These are phyloP conservation scores for Catharanthus roseus DNA, from an alignment of 257 asterid species.

Conservation along the genomic window DNA sequence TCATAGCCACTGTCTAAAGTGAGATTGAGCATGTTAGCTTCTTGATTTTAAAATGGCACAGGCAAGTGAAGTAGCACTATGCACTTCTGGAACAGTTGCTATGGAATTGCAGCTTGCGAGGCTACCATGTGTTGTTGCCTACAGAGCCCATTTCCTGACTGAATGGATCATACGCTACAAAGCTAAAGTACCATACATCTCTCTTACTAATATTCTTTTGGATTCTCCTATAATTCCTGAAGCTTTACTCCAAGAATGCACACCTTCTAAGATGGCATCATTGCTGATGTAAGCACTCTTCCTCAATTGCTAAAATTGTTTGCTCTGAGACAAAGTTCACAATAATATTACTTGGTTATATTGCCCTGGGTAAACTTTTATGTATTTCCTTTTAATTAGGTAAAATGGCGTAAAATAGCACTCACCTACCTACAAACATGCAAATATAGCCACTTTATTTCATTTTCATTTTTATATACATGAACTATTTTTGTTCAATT, in stretches of 20 bases:
- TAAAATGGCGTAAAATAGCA: too few species aligned
- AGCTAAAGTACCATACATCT: conserved; percentile 75
- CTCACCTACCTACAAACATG: too few species aligned
- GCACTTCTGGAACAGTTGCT: conserved; percentile 93
- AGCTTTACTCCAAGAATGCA: conserved; percentile 75
- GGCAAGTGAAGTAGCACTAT: conserved; percentile 81
- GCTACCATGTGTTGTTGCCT: conserved; percentile 85
- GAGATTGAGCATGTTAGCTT: background rate
- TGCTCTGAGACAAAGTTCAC: background rate
- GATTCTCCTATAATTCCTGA: conserved; percentile 75
- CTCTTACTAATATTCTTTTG: conserved; percentile 81
- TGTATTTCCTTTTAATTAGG: too few species aligned
- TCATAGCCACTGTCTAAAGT: background rate
- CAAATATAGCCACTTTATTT: too few species aligned
- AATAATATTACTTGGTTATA: background rate
- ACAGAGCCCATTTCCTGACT: conserved; percentile 81
- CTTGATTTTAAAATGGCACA: conserved; percentile 27
- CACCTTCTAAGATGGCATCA: conserved; percentile 56
- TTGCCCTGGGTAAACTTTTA: background rate
- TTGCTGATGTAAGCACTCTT: conserved; percentile 50
- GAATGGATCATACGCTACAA: conserved; percentile 75
- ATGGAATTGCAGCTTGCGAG: conserved; percentile 92
- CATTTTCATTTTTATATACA: too few species aligned
- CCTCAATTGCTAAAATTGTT: background rate
- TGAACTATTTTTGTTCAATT: too few species aligned